phyloP scores from a whole-genome alignment of 805 yeast species.

The Cyberlindnera euphorbiiphila region DNA sequence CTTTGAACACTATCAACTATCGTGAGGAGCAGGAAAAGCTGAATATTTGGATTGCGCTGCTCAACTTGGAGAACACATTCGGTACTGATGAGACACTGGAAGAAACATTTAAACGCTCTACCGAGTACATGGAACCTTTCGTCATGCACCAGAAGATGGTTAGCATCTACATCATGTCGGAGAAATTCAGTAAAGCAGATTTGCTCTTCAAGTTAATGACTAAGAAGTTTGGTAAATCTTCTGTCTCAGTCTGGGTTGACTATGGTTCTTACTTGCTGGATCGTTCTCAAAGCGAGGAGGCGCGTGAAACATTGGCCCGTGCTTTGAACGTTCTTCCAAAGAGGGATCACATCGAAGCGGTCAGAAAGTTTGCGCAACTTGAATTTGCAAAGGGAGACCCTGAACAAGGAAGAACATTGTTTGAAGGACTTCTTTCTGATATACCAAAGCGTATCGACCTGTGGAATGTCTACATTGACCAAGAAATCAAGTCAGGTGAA shows the following conservation, averaged over 20 bases:
- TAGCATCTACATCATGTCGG: conserved; percentile 70
- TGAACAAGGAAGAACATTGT: conserved; percentile 91
- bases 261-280: conserved; percentile 74
- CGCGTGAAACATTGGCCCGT: conserved; percentile 69
- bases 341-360: conserved; percentile 72
- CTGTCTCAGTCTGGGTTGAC: conserved; percentile 73
- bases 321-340: conserved; percentile 71
- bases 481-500: conserved; percentile 72
- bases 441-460: conserved; percentile 89
- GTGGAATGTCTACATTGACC: conserved; percentile 95
- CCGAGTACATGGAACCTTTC: conserved; percentile 88
- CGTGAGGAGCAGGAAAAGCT: conserved; percentile 91
- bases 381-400: conserved; percentile 86
- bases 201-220: conserved; percentile 59
- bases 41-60: conserved; percentile 93
- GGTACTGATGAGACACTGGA: conserved; percentile 83
- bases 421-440: conserved; percentile 87
- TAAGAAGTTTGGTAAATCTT: conserved; percentile 74
- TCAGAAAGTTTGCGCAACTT: conserved; percentile 82
- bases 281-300: conserved; percentile 48
- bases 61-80: conserved; percentile 90
- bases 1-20: conserved; percentile 82
- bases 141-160: conserved; percentile 77
- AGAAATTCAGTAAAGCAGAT: conserved; percentile 67
- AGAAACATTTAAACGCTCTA: conserved; percentile 75